These are phyloP conservation scores for Phytophthora fragariaefolia DNA, from an alignment of 352 stramenopile species.

Conservation along the genomic window DNA sequence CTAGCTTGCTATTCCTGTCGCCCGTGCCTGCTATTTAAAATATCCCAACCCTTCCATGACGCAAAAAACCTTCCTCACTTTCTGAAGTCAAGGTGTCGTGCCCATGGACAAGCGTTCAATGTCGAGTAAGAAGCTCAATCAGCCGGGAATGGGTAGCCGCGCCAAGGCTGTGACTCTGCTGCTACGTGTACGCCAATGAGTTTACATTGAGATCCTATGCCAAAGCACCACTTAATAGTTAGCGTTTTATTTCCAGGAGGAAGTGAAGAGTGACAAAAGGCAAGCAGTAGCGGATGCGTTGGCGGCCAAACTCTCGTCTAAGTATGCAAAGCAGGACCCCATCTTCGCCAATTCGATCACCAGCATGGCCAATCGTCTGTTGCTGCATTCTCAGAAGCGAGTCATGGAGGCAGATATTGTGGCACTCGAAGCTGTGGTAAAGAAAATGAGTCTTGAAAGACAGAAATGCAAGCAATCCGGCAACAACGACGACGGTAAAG, in stretches of 20 bases:
- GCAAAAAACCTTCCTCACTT: constrained; percentile 3
- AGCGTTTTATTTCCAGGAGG: constrained; percentile 37
- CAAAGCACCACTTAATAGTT: background rate
- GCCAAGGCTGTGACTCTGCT: constrained; percentile 33
- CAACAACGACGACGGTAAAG: constrained; percentile 11
- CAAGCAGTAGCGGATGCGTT: constrained; percentile 63
- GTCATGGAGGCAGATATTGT: constrained; percentile 67
- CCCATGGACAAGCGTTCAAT: constrained; percentile 35
- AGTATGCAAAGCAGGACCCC: constrained; percentile 69
- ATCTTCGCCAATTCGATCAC: constrained; percentile 62
- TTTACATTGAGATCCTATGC: background rate
- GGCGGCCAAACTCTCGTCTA: constrained; percentile 48
- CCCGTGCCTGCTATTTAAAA: constrained; percentile 8
- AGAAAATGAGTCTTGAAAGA: constrained; percentile 69
- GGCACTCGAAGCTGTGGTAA: constrained; percentile 64
- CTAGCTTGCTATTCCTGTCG: constrained; percentile 16
- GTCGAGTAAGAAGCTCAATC: constrained; percentile 20
- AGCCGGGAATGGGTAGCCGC: constrained; percentile 18
- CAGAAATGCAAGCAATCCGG: constrained; percentile 27
- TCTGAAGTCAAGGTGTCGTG: background rate
- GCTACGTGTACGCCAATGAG: constrained; percentile 21
- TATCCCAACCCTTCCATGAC: background rate
- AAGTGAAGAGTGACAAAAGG: constrained; percentile 69
- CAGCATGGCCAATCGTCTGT: constrained; percentile 57
- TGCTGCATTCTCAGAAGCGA: constrained; percentile 58